A percentile compares a stretch with the other conserved stretches of the same genome.
Conservation (phyloP, 495 filamentous ascomycete genomes). For the Lindgomyces ingoldianus region DNA sequence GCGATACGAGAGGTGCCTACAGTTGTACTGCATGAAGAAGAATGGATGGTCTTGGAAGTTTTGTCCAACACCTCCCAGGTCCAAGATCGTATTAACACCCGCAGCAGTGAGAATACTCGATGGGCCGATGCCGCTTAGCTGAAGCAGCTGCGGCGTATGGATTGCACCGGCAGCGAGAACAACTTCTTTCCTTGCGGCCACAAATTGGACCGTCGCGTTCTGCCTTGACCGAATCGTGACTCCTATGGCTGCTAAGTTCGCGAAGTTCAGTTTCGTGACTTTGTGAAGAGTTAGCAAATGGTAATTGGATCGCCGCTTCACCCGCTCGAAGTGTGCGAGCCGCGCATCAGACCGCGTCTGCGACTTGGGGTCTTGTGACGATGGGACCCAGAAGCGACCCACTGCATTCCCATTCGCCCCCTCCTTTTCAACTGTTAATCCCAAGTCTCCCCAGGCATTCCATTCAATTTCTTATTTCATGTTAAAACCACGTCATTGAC, state of each 20-base stretch:
- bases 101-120: constrained; percentile 2
- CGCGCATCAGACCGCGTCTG: constrained; percentile 22
- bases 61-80: constrained; percentile 28
- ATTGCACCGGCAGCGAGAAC: constrained; percentile 24
- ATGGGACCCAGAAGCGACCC: constrained; percentile 14
- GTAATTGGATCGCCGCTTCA: constrained; percentile 25
- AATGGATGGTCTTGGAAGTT: constrained; percentile 23
- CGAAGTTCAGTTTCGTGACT: constrained; percentile 22
- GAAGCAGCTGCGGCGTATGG: constrained; percentile 29
- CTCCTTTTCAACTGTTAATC: constrained; percentile 10
- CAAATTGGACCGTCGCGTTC: background rate
- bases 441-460: constrained; percentile 9
- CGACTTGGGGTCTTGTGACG: constrained; percentile 10
- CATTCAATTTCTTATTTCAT: background rate
- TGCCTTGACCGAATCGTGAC: constrained; percentile 7
- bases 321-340: constrained; percentile 26
- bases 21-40: background rate
- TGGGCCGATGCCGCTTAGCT: constrained; percentile 25
- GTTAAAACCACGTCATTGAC: background rate
- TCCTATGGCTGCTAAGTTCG: constrained; percentile 8
- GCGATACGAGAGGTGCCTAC: background rate
- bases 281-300: constrained; percentile 19
- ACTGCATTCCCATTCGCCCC: constrained; percentile 13
- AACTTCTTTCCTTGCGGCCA: constrained; percentile 31
- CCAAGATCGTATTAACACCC: constrained; percentile 12